Conservation (phyloP, 768 basidiomycete genomes). For the Podaxis sp. region DNA sequence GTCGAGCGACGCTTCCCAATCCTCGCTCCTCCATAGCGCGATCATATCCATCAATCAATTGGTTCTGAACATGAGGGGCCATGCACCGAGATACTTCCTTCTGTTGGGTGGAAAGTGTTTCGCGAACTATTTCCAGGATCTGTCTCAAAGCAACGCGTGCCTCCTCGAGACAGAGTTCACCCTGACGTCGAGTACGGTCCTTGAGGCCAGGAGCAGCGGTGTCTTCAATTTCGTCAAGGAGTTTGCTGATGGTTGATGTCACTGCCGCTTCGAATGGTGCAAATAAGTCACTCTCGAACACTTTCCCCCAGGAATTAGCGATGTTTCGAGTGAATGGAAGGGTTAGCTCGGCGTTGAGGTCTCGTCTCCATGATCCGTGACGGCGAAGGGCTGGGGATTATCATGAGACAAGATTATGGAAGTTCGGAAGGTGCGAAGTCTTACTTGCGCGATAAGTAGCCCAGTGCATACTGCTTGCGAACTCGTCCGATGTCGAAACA, state of each 20-base stretch:
- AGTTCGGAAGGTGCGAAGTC: constrained; percentile 16
- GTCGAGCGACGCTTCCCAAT: constrained; percentile 55
- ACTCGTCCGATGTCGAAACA: constrained; percentile 46
- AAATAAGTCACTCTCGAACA: constrained; percentile 64
- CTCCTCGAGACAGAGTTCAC: constrained; percentile 51
- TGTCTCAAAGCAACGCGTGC: constrained; percentile 48
- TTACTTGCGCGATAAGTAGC: constrained; percentile 56
- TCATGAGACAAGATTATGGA: neutral
- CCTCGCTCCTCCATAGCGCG: constrained; percentile 56
- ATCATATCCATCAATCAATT: constrained; percentile 52
- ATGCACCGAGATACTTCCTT: constrained; percentile 61
- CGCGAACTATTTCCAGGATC: constrained; percentile 46
- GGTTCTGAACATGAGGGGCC: constrained; percentile 53
- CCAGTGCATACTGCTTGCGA: constrained; percentile 60
- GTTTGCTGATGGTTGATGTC: constrained; percentile 35
- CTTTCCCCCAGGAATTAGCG: constrained; percentile 54
- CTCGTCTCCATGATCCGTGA: constrained; percentile 54
- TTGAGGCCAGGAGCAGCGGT: constrained; percentile 51
- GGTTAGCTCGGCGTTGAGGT: constrained; percentile 59
- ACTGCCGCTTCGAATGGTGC: constrained; percentile 42
- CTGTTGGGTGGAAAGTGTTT: constrained; percentile 52
- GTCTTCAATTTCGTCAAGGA: constrained; percentile 52
- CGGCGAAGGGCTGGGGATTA: constrained; percentile 44
- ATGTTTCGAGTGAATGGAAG: constrained; percentile 60
- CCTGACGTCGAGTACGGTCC: constrained; percentile 52